Conservation (phyloP, 768 basidiomycete species). For the Auricularia cornea region DNA sequence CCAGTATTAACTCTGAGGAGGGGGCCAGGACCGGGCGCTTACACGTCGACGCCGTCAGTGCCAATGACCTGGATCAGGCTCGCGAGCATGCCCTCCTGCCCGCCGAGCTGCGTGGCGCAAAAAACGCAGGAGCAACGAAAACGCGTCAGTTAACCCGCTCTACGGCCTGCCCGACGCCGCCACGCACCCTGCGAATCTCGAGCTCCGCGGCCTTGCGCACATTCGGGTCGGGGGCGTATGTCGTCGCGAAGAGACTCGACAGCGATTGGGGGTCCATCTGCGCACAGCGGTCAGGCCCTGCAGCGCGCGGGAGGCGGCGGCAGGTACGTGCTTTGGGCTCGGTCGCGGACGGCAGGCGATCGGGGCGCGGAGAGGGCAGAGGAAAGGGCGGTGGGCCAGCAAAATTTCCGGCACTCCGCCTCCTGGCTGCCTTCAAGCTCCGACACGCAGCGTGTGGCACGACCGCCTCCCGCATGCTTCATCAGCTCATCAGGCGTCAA, state of each 20-base stretch:
- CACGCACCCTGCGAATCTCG: constrained; percentile 70
- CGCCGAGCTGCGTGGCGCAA: constrained; percentile 47
- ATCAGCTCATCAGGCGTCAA: too few species aligned
- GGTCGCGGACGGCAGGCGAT: too few species aligned
- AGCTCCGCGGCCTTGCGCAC: constrained; percentile 79
- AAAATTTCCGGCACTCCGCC: too few species aligned
- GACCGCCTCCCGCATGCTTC: too few species aligned
- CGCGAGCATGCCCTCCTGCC: constrained; percentile 75
- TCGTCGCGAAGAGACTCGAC: constrained; percentile 70
- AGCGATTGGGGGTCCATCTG: constrained; percentile 35
- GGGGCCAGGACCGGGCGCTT: constrained; percentile 22
- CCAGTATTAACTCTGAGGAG: too few species aligned
- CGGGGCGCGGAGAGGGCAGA: too few species aligned
- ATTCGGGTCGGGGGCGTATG: constrained; percentile 78
- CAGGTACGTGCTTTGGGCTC: too few species aligned
- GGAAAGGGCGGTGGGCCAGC: too few species aligned
- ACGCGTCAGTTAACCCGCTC: neutral
- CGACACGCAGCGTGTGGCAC: too few species aligned
- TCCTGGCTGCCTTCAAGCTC: too few species aligned
- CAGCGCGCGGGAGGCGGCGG: too few species aligned
- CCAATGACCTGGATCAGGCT: constrained; percentile 81
- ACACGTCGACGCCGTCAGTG: constrained; percentile 69
- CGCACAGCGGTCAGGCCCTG: neutral
- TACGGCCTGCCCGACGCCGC: neutral
- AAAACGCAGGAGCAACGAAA: constrained; percentile 4